Evolutionary conservation across 805 yeast species (phyloP).

Genomic region (Zygoascus tannicola): DNA sequence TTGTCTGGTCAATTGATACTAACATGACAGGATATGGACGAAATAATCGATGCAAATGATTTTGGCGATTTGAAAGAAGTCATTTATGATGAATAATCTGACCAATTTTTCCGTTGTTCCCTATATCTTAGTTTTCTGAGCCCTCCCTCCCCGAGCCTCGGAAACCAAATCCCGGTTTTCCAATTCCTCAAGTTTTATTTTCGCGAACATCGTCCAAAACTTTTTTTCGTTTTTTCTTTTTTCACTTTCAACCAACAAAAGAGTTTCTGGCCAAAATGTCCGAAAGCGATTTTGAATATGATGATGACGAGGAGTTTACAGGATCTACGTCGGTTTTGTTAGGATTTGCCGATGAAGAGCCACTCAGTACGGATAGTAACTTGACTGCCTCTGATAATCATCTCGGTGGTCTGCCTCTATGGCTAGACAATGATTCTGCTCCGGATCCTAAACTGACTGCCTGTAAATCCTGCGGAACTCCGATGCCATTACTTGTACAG

Average conservation of each 20-base stretch:
- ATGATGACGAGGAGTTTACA: slow-evolving; percentile 20
- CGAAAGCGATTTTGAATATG: slow-evolving; percentile 22
- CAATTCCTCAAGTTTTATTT: too few species aligned
- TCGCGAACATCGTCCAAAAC: neutral
- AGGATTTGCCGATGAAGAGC: slow-evolving; percentile 28
- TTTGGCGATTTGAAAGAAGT: slow-evolving; percentile 21
- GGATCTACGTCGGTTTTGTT: slow-evolving; percentile 27
- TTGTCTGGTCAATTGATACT: neutral
- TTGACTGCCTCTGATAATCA: slow-evolving; percentile 48
- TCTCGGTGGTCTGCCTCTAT: slow-evolving; percentile 70
- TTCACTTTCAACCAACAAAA: neutral
- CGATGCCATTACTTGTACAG: slow-evolving; percentile 64
- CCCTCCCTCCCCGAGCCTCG: too few species aligned
- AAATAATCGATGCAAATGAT: slow-evolving; percentile 80
- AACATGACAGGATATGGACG: slow-evolving; percentile 53
- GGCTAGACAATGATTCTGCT: slow-evolving; percentile 54
- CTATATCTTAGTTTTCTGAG: neutral
- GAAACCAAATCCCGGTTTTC: too few species aligned
- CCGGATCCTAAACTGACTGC: slow-evolving; percentile 43
- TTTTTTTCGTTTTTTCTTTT: slow-evolving; percentile 1
- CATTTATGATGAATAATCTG: slow-evolving; percentile 13
- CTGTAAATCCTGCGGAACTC: slow-evolving; percentile 58
- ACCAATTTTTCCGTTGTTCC: neutral
- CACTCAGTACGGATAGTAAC: neutral
- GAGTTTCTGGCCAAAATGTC: slow-evolving; percentile 6